Evolutionary conservation across 345 rosid species (phyloP).

Genomic region (Streptanthus diversifolius): DNA sequence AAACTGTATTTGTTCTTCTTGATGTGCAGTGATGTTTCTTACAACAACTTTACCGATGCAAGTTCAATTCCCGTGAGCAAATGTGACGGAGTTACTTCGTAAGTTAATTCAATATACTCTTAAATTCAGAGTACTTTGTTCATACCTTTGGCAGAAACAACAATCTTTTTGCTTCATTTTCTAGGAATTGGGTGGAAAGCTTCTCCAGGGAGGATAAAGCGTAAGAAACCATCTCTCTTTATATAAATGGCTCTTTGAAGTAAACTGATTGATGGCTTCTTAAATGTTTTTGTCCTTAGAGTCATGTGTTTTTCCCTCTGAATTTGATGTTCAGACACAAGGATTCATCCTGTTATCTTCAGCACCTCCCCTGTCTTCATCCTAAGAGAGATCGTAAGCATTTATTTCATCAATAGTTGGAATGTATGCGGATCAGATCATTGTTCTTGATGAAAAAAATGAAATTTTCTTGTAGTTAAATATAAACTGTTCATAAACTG

Average conservation of each 20-base stretch:
- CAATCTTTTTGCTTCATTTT: slow-evolving; percentile 12
- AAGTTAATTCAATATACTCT: slow-evolving; percentile 34
- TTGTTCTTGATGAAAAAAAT: slow-evolving; percentile 7
- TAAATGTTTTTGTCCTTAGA: neutral
- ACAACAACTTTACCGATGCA: slow-evolving; percentile 67
- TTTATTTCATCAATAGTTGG: neutral
- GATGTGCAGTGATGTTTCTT: slow-evolving; percentile 66
- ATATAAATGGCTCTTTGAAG: neutral
- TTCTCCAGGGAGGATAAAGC: slow-evolving; percentile 42
- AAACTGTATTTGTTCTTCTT: slow-evolving; percentile 23
- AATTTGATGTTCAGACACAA: slow-evolving; percentile 45
- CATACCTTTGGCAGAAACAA: neutral
- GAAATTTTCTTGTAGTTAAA: slow-evolving; percentile 34
- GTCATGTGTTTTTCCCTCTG: neutral
- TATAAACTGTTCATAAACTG: slow-evolving; percentile 69
- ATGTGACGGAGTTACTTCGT: slow-evolving; percentile 66
- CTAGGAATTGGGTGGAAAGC: slow-evolving; percentile 84
- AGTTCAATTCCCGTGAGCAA: slow-evolving; percentile 43
- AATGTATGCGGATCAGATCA: neutral
- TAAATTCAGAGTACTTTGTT: slow-evolving; percentile 7
- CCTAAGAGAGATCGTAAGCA: slow-evolving; percentile 49
- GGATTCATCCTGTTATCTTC: slow-evolving; percentile 53
- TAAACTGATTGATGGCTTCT: neutral
- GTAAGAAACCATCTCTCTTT: slow-evolving; percentile 47
- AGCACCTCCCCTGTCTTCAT: slow-evolving; percentile 56